These are phyloP conservation scores for Mortierella sp. DNA, from an alignment of 371 early-diverging fungal species.

Conservation along the genomic window DNA sequence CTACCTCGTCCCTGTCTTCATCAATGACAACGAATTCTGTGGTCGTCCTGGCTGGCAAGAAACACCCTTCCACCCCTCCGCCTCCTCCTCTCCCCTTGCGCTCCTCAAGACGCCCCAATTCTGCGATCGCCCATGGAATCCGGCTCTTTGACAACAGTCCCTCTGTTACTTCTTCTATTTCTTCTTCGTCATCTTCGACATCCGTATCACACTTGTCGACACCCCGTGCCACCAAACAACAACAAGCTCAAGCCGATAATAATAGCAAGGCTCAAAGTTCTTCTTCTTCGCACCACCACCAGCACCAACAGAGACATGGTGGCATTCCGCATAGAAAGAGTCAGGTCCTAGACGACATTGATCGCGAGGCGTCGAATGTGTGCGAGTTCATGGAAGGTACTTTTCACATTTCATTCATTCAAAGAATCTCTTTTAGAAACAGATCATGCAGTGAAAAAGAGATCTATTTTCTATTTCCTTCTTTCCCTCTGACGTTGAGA, in stretches of 20 bases:
- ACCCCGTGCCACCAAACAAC: background rate
- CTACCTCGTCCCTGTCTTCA: background rate
- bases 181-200: background rate
- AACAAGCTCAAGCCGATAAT: background rate
- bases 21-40: background rate
- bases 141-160: slow-evolving; percentile 8
- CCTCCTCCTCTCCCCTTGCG: slow-evolving; percentile 27
- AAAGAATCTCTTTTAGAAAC: background rate
- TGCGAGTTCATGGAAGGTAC: slow-evolving; percentile 49
- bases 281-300: background rate
- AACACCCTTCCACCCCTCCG: slow-evolving; percentile 39
- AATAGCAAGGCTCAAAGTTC: background rate
- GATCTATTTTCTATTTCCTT: background rate
- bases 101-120: slow-evolving; percentile 18
- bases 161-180: background rate
- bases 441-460: background rate
- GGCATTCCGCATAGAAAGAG: background rate
- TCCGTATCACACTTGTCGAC: background rate
- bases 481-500: background rate
- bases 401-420: background rate
- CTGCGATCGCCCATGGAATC: slow-evolving; percentile 17
- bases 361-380: slow-evolving; percentile 42
- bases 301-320: background rate
- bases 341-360: slow-evolving; percentile 37
- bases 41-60: slow-evolving; percentile 26